Evolutionary conservation across 2,329 filamentous ascomycete species (phyloP).

Genomic region (Metarhizium rileyi): DNA sequence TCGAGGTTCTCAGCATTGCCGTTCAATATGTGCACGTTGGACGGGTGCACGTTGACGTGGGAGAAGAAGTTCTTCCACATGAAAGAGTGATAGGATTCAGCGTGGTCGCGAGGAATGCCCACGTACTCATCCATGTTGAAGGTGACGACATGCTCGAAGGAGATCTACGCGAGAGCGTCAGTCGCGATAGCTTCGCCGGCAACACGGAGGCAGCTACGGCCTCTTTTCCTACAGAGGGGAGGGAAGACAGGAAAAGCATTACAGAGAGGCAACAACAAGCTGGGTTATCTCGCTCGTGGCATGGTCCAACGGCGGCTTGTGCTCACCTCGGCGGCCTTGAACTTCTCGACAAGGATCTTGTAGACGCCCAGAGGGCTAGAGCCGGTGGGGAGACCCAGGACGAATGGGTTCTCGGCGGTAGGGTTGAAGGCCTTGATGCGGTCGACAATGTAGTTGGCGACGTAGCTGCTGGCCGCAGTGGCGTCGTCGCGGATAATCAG

Average conservation of each 20-base stretch:
- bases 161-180: slow-evolving; percentile 41
- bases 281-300: slow-evolving; percentile 2
- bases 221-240: neutral
- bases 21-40: slow-evolving; percentile 76
- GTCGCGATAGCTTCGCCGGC: slow-evolving; percentile 3
- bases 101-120: slow-evolving; percentile 70
- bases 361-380: slow-evolving; percentile 74
- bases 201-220: neutral
- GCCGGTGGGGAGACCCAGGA: slow-evolving; percentile 74
- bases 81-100: slow-evolving; percentile 82
- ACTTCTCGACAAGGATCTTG: slow-evolving; percentile 60
- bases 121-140: slow-evolving; percentile 96
- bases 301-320: neutral
- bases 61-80: slow-evolving; percentile 93
- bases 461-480: slow-evolving; percentile 59
- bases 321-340: slow-evolving; percentile 51
- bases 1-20: slow-evolving; percentile 69
- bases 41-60: slow-evolving; percentile 69
- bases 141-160: slow-evolving; percentile 80
- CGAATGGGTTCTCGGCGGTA: slow-evolving; percentile 63
- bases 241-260: slow-evolving; percentile 5
- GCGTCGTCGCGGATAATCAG: slow-evolving; percentile 73
- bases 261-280: slow-evolving; percentile 12
- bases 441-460: slow-evolving; percentile 74
- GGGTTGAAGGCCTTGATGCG: slow-evolving; percentile 71